phyloP scores from a whole-genome alignment of 768 basidiomycete genomes.

The Termitomyces sp. region DNA sequence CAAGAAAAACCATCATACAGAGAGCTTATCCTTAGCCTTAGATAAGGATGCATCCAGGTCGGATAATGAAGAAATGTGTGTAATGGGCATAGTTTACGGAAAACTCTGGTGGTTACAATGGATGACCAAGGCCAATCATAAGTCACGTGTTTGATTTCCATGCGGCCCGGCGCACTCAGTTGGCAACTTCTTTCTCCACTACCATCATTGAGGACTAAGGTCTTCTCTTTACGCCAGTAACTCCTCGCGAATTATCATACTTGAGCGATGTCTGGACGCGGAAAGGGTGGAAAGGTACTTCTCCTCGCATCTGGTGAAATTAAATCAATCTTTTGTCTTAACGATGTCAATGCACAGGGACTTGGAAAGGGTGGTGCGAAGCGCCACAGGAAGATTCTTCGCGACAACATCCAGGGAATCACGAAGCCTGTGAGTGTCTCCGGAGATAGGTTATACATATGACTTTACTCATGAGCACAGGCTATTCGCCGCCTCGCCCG shows the following conservation, averaged over 20 bases:
- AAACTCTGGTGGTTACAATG: too few species aligned
- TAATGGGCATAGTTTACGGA: conserved; percentile 44
- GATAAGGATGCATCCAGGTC: conserved; percentile 57
- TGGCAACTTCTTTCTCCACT: conserved; percentile 2
- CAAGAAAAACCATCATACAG: conserved; percentile 32
- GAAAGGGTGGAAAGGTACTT: conserved; percentile 70
- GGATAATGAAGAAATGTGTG: conserved; percentile 54
- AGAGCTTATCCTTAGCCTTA: conserved; percentile 55
- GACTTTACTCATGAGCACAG: conserved; percentile 33
- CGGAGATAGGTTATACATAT: not conserved
- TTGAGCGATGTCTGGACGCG: conserved; percentile 63
- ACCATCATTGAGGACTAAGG: conserved; percentile 21
- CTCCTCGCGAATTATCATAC: not conserved
- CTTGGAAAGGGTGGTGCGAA: conserved; percentile 78
- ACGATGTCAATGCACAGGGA: conserved; percentile 34
- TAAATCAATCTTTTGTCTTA: not conserved
- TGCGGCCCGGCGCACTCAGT: not conserved
- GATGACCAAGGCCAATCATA: conserved; percentile 16
- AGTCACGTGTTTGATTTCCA: conserved; percentile 15
- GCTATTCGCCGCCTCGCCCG: conserved; percentile 78
- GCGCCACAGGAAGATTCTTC: conserved; percentile 76
- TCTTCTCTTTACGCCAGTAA: not conserved
- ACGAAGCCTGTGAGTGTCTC: conserved; percentile 1
- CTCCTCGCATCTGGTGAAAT: not conserved
- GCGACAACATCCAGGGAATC: conserved; percentile 76